Percentiles rank a stretch among this genome's conserved stretches.
Conservation (phyloP, 2,329 filamentous ascomycete genomes). For the Aspergillus sp. region DNA sequence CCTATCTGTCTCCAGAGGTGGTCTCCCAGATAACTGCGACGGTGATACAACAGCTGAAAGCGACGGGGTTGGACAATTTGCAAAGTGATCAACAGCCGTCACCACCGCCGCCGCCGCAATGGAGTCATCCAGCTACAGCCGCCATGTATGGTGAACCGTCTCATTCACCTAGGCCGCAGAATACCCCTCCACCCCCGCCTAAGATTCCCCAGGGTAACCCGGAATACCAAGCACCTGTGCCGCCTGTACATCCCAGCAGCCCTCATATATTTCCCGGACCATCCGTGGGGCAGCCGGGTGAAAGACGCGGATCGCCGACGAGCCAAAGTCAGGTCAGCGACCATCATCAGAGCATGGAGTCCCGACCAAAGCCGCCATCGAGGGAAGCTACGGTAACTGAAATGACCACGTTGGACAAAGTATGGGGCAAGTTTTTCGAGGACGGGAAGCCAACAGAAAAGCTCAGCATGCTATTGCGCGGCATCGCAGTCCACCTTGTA, state of each 20-base stretch:
- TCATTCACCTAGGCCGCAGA: constrained; percentile 24
- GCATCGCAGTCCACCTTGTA: constrained; percentile 74
- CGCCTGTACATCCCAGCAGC: constrained; percentile 24
- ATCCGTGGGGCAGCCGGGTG: constrained; percentile 23
- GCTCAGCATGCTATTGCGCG: constrained; percentile 70
- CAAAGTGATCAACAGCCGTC: constrained; percentile 27
- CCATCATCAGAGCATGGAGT: constrained; percentile 30
- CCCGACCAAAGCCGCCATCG: constrained; percentile 40
- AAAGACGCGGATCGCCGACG: constrained; percentile 37
- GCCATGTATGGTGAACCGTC: constrained; percentile 19
- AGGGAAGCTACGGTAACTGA: constrained; percentile 49
- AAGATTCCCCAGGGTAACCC: constrained; percentile 7
- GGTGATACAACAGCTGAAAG: constrained; percentile 60
- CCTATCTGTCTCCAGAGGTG: constrained; percentile 60
- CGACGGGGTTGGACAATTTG: constrained; percentile 41
- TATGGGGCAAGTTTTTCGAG: constrained; percentile 75
- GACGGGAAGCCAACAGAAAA: constrained; percentile 67
- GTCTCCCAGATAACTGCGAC: constrained; percentile 62
- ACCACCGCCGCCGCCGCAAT: constrained; percentile 27
- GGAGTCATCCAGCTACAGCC: constrained; percentile 19
- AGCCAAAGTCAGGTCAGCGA: constrained; percentile 42
- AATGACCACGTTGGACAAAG: constrained; percentile 64
- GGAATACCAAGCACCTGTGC: constrained; percentile 25
- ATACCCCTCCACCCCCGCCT: constrained; percentile 22
- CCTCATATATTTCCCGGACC: constrained; percentile 23